These are phyloP conservation scores for Cercospora sp. DNA, from an alignment of 2,329 filamentous ascomycete species.

Conservation along the genomic window DNA sequence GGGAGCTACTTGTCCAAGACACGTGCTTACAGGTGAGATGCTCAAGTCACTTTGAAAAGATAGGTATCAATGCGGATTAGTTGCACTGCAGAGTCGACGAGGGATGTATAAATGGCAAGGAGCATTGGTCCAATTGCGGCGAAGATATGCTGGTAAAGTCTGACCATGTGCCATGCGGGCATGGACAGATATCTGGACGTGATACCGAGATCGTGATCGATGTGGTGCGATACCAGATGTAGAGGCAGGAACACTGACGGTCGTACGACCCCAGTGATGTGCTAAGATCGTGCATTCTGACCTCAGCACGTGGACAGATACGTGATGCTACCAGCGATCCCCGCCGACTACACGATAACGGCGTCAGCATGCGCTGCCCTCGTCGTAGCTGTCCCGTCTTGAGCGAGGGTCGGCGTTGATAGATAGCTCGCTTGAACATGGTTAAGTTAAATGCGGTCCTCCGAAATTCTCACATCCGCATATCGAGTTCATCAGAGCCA, in stretches of 20 bases:
- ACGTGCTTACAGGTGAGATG: not conserved
- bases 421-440: no score
- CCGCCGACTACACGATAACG: no score
- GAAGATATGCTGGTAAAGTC: not conserved
- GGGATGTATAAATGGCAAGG: not conserved
- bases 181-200: not conserved
- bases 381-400: no score
- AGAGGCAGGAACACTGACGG: not conserved
- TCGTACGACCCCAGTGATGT: not conserved
- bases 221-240: not conserved
- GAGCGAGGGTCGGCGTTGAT: no score
- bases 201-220: not conserved
- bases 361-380: no score
- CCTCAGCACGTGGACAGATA: not conserved
- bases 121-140: not conserved
- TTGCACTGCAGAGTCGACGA: not conserved
- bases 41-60: not conserved
- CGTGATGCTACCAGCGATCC: no score
- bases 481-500: conserved; percentile 11
- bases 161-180: not conserved
- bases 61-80: not conserved
- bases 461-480: no score
- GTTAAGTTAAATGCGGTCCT: no score
- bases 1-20: not conserved
- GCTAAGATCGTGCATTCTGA: not conserved